Base-by-base conservation (phyloP, 352 stramenopile species). In the Phytophthora tubulina region DNA sequence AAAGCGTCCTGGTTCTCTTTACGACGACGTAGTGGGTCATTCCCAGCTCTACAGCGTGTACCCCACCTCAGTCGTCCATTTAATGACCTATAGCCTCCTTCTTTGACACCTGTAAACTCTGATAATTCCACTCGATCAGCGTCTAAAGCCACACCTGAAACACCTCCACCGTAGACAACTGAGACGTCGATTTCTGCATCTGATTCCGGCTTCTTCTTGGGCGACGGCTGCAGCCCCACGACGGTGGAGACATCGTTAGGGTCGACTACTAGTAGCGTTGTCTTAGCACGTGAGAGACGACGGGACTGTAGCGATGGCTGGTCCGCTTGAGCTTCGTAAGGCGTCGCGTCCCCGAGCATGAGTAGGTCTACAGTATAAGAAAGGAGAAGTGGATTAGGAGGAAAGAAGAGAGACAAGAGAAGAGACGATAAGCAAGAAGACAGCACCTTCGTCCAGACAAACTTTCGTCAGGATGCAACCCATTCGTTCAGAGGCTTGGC, bases 1-100 rank as follows among this genome's bases (percentile, higher is more conserved):
- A 95, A 84, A 30, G 75, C 80, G 72, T 95, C 88, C 66, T 95
- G 88, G 70, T 95, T 95, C 70, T 95, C 86, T 48, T 95, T 95
- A 3, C 88, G 81, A n/a, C 88, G 83, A n/a, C 82, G 73, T 63
- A 95, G 58, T 11, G 85, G 79, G 63, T 95, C 88, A 63, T 91
- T 91, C 33, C 88, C 88, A 21, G 88, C 86, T 51, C 88, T 79
- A 6, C 73, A 87, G 39, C 80, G 72, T 27, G 67, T 62, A 17
- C 88, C 88, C 88, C 88, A 95, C 5, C 62, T 67, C 27, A 94
- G 65, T n/a, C 75, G 60, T 0, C 76, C 70, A 41, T 71, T 87
- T 3, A 63, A 9, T 0, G 88, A 90, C 63, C 72, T 68, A 67
- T 88, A 89, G 15, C 80, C 86, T 49, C 79, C 83, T 5, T 78